A percentile compares a stretch with the other conserved stretches of the same genome.
phyloP scores from a whole-genome alignment of 1,284 basidiomycete species.

The Afroboletus lepidellus region DNA sequence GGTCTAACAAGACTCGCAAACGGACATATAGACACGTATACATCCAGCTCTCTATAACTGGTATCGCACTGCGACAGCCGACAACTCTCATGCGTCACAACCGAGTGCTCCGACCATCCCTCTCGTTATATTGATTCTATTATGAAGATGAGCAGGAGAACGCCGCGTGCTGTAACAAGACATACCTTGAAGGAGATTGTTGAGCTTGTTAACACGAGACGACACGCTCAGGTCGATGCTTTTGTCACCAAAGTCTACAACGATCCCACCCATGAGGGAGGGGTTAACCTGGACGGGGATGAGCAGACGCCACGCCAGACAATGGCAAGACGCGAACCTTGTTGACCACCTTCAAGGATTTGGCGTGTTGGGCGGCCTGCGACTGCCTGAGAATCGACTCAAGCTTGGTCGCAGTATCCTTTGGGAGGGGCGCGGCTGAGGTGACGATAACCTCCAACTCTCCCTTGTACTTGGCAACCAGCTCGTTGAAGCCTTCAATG shows the following conservation, averaged over 20 bases:
- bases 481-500: slow-evolving; percentile 89
- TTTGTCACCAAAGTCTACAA: slow-evolving; percentile 98
- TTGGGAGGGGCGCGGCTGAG: slow-evolving; percentile 77
- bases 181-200: slow-evolving; percentile 81
- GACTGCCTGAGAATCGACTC: slow-evolving; percentile 85
- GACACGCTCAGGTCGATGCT: slow-evolving; percentile 94
- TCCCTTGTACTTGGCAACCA: slow-evolving; percentile 88
- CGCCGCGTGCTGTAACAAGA: background rate
- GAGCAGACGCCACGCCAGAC: slow-evolving; percentile 1
- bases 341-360: slow-evolving; percentile 84
- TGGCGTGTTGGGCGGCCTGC: slow-evolving; percentile 79
- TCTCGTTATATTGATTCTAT: slow-evolving; percentile 38
- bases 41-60: slow-evolving; percentile 13
- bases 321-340: slow-evolving; percentile 52
- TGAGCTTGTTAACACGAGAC: slow-evolving; percentile 92
- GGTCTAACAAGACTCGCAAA: too few species aligned
- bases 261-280: slow-evolving; percentile 81
- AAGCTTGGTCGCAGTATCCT: slow-evolving; percentile 70
- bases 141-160: slow-evolving; percentile 8
- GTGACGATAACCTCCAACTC: slow-evolving; percentile 94
- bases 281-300: slow-evolving; percentile 72
- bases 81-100: slow-evolving; percentile 1
- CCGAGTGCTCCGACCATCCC: background rate
- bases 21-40: slow-evolving; percentile 2
- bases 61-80: slow-evolving; percentile 2